Base-by-base conservation (phyloP, 805 yeast genomes). In the Kodamaea fukazawae region DNA sequence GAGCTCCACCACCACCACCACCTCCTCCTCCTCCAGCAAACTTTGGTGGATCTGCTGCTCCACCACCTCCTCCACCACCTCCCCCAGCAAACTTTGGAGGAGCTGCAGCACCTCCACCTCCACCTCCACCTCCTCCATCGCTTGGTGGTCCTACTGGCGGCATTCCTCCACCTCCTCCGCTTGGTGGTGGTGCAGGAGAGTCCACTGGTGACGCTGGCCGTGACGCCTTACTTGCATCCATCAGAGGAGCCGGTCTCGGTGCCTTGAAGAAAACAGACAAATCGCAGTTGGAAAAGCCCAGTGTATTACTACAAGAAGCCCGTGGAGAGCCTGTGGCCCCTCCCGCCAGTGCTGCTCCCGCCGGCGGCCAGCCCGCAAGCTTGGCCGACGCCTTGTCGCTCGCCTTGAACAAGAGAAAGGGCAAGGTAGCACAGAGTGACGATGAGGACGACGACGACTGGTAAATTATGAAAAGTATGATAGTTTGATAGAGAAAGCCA, bases 381-480 rank as follows among this genome's bases (percentile, higher is more conserved):
- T 64, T 89, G 43, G 96, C 96, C 1, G 95, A 86, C 60, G 96
- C 96, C 0, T 66, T 89, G 38, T 88, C 95, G 7, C 86, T 86
- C 12, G 98, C 97, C 3, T 72, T 91, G 48, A 85, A 74, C 52
- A 77, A 79, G 41, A 76, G 97, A 55, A 91, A 91, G 63, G 79
- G 76, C 14, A 88, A 87, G 59, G 95, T 91, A 6, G 75, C 86
- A 1, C 78, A 73, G 13, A 81, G 88, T 49, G 96, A 88, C 47
- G 93, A 84, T 44, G 95, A 86, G 50, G 93, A 85, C 47, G 90
- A 85, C 44, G 96, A 87, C 38, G 70, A 65, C 25, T 65, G 70
- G 69, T 65, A 41, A 48, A 13, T 8, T 15, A 31, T 36, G 13
- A 13, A 16, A 17, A 20, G 14, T 18, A 38, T 12, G 15, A 15